A percentile compares a stretch with the other conserved stretches of the same genome.
Conservation (phyloP, 768 basidiomycete species). For the Amanita muscaria region DNA sequence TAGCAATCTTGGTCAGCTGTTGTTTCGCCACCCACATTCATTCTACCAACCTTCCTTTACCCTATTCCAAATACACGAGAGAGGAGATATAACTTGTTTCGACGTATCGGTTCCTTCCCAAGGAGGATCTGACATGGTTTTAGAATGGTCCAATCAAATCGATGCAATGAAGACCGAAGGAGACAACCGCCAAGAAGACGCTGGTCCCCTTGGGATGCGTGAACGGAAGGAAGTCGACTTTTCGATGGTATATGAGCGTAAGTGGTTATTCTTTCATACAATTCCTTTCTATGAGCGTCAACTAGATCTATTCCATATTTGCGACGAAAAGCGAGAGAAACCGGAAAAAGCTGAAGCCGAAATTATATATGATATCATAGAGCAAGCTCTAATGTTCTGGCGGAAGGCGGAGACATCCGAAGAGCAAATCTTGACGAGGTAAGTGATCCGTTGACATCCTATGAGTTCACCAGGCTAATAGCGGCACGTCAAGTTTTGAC, state of each 20-base stretch:
- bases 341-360: constrained; percentile 29
- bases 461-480: not conserved
- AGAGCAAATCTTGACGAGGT: constrained; percentile 60
- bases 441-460: constrained; percentile 1
- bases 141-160: constrained; percentile 34
- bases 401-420: constrained; percentile 37
- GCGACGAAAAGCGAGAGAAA: constrained; percentile 18
- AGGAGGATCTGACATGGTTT: constrained; percentile 10
- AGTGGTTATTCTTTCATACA: constrained; percentile 12
- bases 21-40: constrained; percentile 25
- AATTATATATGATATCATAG: constrained; percentile 39
- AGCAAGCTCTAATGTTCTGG: constrained; percentile 49
- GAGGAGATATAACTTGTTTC: constrained; percentile 36
- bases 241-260: constrained; percentile 47
- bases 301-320: constrained; percentile 25
- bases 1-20: constrained; percentile 22
- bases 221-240: constrained; percentile 42
- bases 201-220: constrained; percentile 37
- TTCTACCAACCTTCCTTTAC: constrained; percentile 18
- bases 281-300: not conserved
- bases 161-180: constrained; percentile 24
- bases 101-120: constrained; percentile 24
- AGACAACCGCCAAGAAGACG: constrained; percentile 22
- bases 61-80: constrained; percentile 39
- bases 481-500: constrained; percentile 42